Evolutionary conservation across 148 eudicot species (phyloP).

Genomic region (Diospyros lotus): DNA sequence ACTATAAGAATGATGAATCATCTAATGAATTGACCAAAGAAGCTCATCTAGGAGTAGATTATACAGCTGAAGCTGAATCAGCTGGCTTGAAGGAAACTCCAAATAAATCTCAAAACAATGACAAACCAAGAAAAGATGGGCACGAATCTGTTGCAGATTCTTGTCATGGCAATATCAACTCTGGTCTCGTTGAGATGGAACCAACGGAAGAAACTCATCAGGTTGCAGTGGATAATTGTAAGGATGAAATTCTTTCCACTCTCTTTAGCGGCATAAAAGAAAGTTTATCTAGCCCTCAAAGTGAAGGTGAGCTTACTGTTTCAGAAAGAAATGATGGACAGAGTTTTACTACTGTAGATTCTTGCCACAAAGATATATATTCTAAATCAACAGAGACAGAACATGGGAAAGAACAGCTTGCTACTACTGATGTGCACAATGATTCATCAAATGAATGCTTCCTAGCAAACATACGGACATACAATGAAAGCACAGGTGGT

Average conservation of each 20-base stretch:
- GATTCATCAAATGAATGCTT: slow-evolving; percentile 13
- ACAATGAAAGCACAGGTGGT: slow-evolving; percentile 7
- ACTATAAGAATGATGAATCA: slow-evolving; percentile 5
- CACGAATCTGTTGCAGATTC: slow-evolving; percentile 13
- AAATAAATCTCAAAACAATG: slow-evolving; percentile 5
- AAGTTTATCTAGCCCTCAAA: slow-evolving; percentile 6
- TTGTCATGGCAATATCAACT: slow-evolving; percentile 9
- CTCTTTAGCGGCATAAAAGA: slow-evolving; percentile 1
- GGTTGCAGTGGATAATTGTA: neutral
- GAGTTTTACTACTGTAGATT: neutral
- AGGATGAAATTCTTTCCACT: slow-evolving; percentile 9
- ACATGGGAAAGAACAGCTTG: slow-evolving; percentile 2
- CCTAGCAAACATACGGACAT: slow-evolving; percentile 7
- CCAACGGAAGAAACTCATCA: slow-evolving; percentile 3
- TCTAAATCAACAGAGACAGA: slow-evolving; percentile 10
- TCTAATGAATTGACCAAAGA: neutral
- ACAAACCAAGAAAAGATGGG: slow-evolving; percentile 8
- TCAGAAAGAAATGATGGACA: slow-evolving; percentile 9
- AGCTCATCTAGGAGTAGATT: slow-evolving; percentile 7
- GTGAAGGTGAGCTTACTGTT: slow-evolving; percentile 6
- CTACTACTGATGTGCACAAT: neutral
- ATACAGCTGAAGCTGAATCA: slow-evolving; percentile 6
- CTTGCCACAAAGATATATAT: slow-evolving; percentile 3
- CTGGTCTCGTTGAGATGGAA: slow-evolving; percentile 8
- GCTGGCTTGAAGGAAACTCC: slow-evolving; percentile 17